Evolutionary conservation across 352 stramenopile species (phyloP), one percentile per base, ranked within the genome.

Genomic region (Globisporangium takayamanum): DNA sequence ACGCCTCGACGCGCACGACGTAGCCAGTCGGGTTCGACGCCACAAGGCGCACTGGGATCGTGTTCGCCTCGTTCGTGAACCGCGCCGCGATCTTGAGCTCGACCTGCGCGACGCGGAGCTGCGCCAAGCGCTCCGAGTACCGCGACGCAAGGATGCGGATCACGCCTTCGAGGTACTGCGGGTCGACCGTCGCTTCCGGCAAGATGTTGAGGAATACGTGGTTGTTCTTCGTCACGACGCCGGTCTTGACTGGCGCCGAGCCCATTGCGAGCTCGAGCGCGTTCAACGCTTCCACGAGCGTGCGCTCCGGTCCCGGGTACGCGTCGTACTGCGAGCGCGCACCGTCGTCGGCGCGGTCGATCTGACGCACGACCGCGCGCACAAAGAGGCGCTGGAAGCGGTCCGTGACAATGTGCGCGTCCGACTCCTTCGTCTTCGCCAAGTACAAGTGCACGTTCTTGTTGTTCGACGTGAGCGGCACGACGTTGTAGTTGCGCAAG

Each of bases 141-240:
- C 86, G 82, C 55, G 80, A 88, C 11, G 84, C 79, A 4, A 97
- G 67, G 63, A 96, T 94, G 54, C 83, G 78, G 57, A 99, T 98
- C 61, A 99, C 89, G 55, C 92, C 84, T 72, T 99, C 96, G 8
- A 99, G 87, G 68, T 97, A 95, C 51, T 97, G 89, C 53, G 97
- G 95, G 66, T 98, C 87, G 42, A 99, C 84, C 10, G 93, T 90
- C 2, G 97, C 88, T 54, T 96, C 88, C 11, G 94, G 91, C 41
- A 99, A 80, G 41, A 99, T 89, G 76, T 99, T 99, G 45, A 99
- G 82, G 70, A 99, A 99, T 26, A 99, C 87, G 80, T 99, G 97
- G 75, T 99, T 99, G 76, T 99, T 98, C 63, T 92, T 91, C 54
- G 87, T 92, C 53, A 66, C 66, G 47, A 88, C 66, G 33, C 82